Percentiles rank a stretch among this genome's conserved stretches.
These are phyloP conservation scores for Melaleuca alternifolia DNA, from an alignment of 345 rosid genomes.

Conservation along the genomic window DNA sequence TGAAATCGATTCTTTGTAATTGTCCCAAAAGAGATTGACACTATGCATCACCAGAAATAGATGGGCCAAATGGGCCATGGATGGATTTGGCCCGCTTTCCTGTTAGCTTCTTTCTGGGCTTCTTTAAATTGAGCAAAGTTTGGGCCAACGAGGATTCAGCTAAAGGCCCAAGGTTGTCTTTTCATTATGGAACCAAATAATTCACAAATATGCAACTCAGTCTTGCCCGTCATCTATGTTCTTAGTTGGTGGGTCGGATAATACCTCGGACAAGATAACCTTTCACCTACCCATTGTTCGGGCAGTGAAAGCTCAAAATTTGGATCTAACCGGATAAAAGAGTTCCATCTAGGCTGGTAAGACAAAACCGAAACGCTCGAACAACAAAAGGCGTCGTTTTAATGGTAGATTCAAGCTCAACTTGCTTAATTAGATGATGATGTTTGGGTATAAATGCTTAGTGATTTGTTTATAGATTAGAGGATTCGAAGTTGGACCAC, in stretches of 20 bases:
- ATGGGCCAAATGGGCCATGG: background rate
- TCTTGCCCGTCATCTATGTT: background rate
- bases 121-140: background rate
- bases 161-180: background rate
- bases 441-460: background rate
- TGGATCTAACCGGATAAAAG: fast-evolving
- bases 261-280: background rate
- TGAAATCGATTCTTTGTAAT: fast-evolving
- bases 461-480: background rate
- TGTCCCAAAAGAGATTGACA: background rate
- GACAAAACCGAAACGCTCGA: fast-evolving
- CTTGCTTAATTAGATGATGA: background rate
- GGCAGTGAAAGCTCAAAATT: background rate
- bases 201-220: background rate
- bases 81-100: background rate
- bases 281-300: background rate
- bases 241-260: background rate
- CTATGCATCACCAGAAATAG: background rate
- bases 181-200: background rate
- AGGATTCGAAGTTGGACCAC: background rate
- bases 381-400: no score
- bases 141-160: background rate
- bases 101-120: background rate
- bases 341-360: fast-evolving
- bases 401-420: background rate